Conservation (phyloP, 441 rosid species). For the Euphorbia neoarborescens region DNA sequence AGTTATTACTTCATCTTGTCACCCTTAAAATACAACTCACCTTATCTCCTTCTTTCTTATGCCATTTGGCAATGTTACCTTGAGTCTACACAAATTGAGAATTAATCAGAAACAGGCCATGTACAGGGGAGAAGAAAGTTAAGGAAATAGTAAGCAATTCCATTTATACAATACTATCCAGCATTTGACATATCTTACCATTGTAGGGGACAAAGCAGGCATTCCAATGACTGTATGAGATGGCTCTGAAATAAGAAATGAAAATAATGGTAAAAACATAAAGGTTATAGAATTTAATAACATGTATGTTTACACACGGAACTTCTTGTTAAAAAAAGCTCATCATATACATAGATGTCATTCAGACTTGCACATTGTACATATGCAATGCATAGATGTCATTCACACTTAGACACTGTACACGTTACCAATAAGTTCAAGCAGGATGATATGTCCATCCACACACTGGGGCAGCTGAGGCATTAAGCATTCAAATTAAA, state of each 20-base stretch:
- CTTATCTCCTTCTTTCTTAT: constrained; percentile 94
- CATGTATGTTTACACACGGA: neutral
- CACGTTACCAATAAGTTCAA: neutral
- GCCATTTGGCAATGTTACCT: constrained; percentile 87
- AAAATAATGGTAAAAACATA: neutral
- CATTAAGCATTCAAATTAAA: neutral
- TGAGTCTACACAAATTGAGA: constrained; percentile 60
- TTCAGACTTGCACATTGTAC: neutral
- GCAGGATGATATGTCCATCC: neutral
- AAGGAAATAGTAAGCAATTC: neutral
- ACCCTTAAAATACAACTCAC: constrained; percentile 32
- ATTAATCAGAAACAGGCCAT: constrained; percentile 22
- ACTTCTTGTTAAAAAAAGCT: neutral
- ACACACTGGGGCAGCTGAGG: neutral
- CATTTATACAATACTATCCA: neutral
- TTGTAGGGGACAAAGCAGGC: constrained; percentile 97
- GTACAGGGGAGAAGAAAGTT: constrained; percentile 19
- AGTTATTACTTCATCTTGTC: constrained; percentile 11
- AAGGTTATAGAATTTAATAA: constrained; percentile 1
- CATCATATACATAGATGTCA: neutral
- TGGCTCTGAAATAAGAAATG: constrained; percentile 37
- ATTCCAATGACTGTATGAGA: constrained; percentile 61
- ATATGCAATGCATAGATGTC: neutral
- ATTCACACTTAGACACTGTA: neutral
- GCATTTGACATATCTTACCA: constrained; percentile 44